These are phyloP conservation scores for Penicillium sp. DNA, from an alignment of 2,329 filamentous ascomycete species.

Conservation along the genomic window DNA sequence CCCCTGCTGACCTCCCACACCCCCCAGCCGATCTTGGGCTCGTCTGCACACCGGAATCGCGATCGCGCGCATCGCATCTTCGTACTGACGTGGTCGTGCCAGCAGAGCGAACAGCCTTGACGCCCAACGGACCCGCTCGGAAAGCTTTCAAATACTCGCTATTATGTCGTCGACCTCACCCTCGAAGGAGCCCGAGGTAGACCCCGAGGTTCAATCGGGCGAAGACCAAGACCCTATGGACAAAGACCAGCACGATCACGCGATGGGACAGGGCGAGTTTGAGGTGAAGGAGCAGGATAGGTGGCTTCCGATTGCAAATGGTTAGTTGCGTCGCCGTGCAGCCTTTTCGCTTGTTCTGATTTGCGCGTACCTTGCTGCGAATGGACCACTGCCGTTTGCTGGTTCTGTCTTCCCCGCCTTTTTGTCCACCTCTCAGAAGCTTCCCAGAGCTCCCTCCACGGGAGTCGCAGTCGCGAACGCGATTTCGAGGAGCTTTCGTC, in stretches of 20 bases:
- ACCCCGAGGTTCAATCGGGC: slow-evolving; percentile 91
- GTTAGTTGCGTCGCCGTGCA: slow-evolving; percentile 68
- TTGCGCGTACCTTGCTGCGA: slow-evolving; percentile 55
- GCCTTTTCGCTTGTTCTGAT: slow-evolving; percentile 48
- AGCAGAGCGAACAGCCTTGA: slow-evolving; percentile 42
- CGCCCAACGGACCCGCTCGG: slow-evolving; percentile 41
- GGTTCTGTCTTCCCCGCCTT: slow-evolving; percentile 30
- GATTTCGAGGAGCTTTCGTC: too few species aligned
- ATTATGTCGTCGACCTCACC: slow-evolving; percentile 95
- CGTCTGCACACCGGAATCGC: slow-evolving; percentile 29
- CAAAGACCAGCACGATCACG: slow-evolving; percentile 64
- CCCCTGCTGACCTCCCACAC: slow-evolving; percentile 19
- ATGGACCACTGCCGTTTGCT: slow-evolving; percentile 32
- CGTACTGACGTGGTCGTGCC: slow-evolving; percentile 52
- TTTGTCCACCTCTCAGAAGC: slow-evolving; percentile 10
- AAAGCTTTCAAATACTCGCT: slow-evolving; percentile 60
- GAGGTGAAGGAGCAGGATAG: slow-evolving; percentile 99
- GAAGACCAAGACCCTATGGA: slow-evolving; percentile 92
- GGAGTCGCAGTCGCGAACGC: too few species aligned
- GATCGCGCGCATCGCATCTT: slow-evolving; percentile 26
- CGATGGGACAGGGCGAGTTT: slow-evolving; percentile 82
- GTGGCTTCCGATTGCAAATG: slow-evolving; percentile 99
- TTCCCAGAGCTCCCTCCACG: neutral
- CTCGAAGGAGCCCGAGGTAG: slow-evolving; percentile 85
- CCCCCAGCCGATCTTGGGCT: slow-evolving; percentile 29